These are phyloP conservation scores for Insectozyma bohioensis DNA, from an alignment of 1,139 yeast species.

Conservation along the genomic window DNA sequence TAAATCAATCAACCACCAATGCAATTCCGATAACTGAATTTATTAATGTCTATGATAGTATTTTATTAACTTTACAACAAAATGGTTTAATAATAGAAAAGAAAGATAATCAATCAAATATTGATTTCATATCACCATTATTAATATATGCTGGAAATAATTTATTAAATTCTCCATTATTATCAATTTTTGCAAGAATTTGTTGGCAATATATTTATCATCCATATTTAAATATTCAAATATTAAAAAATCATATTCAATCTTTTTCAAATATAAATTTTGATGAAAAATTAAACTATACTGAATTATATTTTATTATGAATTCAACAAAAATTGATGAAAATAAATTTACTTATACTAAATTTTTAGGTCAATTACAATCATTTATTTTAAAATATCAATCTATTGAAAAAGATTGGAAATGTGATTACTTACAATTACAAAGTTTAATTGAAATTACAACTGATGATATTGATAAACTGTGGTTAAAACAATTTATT, in stretches of 20 bases:
- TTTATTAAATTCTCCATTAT: neutral
- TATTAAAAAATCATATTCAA: too few species aligned
- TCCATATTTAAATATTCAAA: conserved; percentile 6
- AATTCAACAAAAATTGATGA: conserved; percentile 4
- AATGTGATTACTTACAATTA: conserved; percentile 1
- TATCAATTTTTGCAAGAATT: conserved; percentile 6
- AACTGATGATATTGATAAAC: conserved; percentile 4
- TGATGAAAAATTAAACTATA: conserved; percentile 3
- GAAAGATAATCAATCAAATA: neutral
- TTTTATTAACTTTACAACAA: conserved; percentile 3
- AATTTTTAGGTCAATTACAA: conserved; percentile 5
- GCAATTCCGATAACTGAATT: conserved; percentile 3
- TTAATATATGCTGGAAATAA: neutral
- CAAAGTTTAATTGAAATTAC: conserved; percentile 7
- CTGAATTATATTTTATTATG: conserved; percentile 8
- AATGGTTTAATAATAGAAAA: conserved; percentile 1
- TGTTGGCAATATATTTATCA: conserved; percentile 11
- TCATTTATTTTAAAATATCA: conserved; percentile 3
- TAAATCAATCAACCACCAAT: conserved; percentile 1
- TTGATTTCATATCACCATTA: conserved; percentile 9
- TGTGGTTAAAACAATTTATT: conserved; percentile 5
- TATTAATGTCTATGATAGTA: conserved; percentile 5
- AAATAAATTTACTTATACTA: neutral
- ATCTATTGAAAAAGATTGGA: neutral
- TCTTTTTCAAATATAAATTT: neutral